Evolutionary conservation across 495 filamentous ascomycete species (phyloP).

Genomic region (Monascus purpureus): DNA sequence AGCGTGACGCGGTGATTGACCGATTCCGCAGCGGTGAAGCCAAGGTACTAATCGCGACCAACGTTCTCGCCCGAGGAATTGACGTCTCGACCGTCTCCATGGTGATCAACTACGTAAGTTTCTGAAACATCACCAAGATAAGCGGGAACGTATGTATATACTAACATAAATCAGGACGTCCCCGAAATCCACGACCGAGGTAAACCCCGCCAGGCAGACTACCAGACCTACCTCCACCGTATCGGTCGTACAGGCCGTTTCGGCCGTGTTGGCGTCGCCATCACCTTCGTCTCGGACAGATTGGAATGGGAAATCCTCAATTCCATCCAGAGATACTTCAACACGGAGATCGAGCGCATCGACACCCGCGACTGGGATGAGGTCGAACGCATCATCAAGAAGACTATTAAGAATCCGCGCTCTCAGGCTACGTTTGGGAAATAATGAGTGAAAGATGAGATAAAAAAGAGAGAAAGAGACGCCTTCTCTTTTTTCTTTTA

Average conservation of each 20-base stretch:
- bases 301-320: conserved; percentile 61
- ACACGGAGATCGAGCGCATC: conserved; percentile 40
- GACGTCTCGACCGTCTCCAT: conserved; percentile 94
- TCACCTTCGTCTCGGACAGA: conserved; percentile 76
- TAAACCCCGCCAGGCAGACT: conserved; percentile 43
- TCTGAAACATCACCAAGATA: background rate
- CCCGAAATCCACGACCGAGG: conserved; percentile 25
- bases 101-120: conserved; percentile 80
- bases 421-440: conserved; percentile 48
- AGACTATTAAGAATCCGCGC: conserved; percentile 66
- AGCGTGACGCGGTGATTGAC: conserved; percentile 78
- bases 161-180: too few relatives aligned
- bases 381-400: conserved; percentile 69
- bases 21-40: conserved; percentile 71
- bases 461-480: too few relatives aligned
- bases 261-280: conserved; percentile 89
- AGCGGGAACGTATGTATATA: background rate
- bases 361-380: conserved; percentile 68
- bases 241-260: conserved; percentile 96
- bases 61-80: conserved; percentile 92
- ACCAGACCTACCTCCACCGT: conserved; percentile 93
- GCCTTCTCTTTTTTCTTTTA: too few relatives aligned
- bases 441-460: too few relatives aligned
- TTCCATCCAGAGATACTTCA: conserved; percentile 62
- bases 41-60: conserved; percentile 98